phyloP scores from a whole-genome alignment of 345 rosid genomes.

The Aegle marmelos region DNA sequence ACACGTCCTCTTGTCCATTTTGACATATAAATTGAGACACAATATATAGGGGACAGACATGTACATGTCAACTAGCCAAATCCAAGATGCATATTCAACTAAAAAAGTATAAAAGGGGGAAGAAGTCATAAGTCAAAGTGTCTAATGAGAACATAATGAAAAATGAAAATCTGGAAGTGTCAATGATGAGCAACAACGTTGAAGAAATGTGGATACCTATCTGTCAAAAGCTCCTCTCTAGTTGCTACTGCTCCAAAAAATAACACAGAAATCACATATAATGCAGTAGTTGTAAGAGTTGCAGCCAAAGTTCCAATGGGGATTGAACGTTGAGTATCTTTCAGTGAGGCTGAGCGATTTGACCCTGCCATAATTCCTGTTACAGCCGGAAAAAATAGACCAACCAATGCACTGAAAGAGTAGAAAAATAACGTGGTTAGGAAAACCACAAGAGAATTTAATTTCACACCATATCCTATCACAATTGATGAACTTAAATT shows the following conservation, averaged over 20 bases:
- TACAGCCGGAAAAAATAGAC: slow-evolving; percentile 99
- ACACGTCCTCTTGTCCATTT: neutral
- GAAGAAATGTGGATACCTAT: slow-evolving; percentile 53
- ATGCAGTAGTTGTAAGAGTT: slow-evolving; percentile 73
- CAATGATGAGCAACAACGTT: neutral
- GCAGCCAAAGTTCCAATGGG: slow-evolving; percentile 97
- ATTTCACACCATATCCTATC: neutral
- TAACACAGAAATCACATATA: slow-evolving; percentile 75
- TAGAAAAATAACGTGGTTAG: neutral
- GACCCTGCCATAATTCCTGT: slow-evolving; percentile 99
- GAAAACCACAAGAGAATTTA: slow-evolving; percentile 1
- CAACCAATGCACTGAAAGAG: slow-evolving; percentile 76
- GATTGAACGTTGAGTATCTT: slow-evolving; percentile 96
- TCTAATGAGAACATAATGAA: neutral
- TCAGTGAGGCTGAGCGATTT: slow-evolving; percentile 90
- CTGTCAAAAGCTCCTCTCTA: slow-evolving; percentile 83
- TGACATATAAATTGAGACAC: neutral
- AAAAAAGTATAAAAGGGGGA: neutral
- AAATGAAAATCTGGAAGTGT: neutral
- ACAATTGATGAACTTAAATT: neutral
- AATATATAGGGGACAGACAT: neutral
- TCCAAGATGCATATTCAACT: neutral
- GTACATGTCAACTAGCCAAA: neutral
- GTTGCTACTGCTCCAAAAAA: slow-evolving; percentile 91
- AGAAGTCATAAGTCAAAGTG: neutral